These are phyloP conservation scores for Dryas alaskensis DNA, from an alignment of 306 rosid genomes.

Conservation along the genomic window DNA sequence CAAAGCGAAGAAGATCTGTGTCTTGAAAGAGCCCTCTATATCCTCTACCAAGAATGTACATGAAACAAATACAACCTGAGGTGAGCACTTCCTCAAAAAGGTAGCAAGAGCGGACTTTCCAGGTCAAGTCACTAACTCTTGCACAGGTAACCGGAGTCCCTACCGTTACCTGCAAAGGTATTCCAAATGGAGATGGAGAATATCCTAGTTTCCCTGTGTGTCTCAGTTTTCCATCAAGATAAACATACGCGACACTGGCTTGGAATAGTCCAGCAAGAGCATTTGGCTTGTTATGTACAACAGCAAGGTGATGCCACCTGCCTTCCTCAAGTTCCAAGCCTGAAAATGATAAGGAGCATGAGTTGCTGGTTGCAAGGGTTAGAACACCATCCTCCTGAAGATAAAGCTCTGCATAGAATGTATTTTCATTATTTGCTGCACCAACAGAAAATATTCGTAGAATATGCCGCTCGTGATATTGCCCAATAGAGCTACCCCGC, in stretches of 20 bases:
- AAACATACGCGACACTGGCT: constrained; percentile 95
- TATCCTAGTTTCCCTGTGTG: constrained; percentile 97
- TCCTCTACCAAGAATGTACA: constrained; percentile 99
- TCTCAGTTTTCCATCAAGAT: constrained; percentile 89
- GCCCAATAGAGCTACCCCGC: constrained; percentile 47
- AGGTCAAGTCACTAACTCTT: constrained; percentile 69
- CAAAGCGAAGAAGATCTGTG: constrained; percentile 90
- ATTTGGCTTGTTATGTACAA: constrained; percentile 96
- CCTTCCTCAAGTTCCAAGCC: constrained; percentile 94
- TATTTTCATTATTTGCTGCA: constrained; percentile 63
- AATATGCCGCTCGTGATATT: constrained; percentile 49
- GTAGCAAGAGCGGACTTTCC: constrained; percentile 96
- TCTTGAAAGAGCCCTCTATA: constrained; percentile 97
- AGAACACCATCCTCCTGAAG: constrained; percentile 96
- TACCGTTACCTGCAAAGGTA: constrained; percentile 79
- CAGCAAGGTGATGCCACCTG: constrained; percentile 99
- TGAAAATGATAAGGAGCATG: constrained; percentile 75
- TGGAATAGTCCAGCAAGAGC: constrained; percentile 99
- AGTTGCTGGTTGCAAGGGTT: constrained; percentile 92
- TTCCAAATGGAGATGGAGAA: constrained; percentile 94
- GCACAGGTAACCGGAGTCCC: constrained; percentile 83
- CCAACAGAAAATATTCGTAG: constrained; percentile 91
- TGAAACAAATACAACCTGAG: constrained; percentile 82
- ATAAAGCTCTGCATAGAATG: constrained; percentile 86
- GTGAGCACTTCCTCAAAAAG: constrained; percentile 98